Conservation (phyloP, 768 basidiomycete genomes). For the Termitomyces sp. region DNA sequence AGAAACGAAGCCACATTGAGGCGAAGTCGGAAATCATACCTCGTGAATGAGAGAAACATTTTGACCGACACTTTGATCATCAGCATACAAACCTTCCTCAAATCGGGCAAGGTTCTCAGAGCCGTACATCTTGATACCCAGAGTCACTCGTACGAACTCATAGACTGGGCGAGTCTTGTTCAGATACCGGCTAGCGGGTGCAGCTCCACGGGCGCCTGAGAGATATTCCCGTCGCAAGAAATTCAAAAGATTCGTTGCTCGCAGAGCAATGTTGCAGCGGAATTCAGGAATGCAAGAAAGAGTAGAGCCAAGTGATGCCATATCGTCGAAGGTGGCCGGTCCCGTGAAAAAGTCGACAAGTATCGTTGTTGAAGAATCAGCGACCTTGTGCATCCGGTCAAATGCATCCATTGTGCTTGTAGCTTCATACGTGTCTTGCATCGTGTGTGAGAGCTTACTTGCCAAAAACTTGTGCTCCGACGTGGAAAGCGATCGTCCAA, state of each 20-base stretch:
- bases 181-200: conserved; percentile 65
- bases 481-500: conserved; percentile 32
- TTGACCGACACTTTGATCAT: conserved; percentile 65
- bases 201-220: conserved; percentile 47
- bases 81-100: conserved; percentile 57
- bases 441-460: conserved; percentile 30
- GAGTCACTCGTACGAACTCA: conserved; percentile 62
- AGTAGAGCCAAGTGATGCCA: conserved; percentile 21
- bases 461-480: conserved; percentile 26
- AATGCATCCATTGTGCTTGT: conserved; percentile 69
- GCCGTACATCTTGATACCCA: conserved; percentile 81
- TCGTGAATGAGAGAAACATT: conserved; percentile 75
- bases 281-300: conserved; percentile 43
- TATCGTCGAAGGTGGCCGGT: conserved; percentile 25
- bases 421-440: conserved; percentile 51
- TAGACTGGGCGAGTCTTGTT: conserved; percentile 69
- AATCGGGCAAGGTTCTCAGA: conserved; percentile 61
- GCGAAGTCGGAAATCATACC: conserved; percentile 30
- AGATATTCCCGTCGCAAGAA: conserved; percentile 51
- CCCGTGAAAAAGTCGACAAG: conserved; percentile 60
- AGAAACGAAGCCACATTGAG: neutral
- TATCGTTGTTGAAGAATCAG: conserved; percentile 50
- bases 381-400: conserved; percentile 67
- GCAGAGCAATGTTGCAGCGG: conserved; percentile 46
- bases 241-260: conserved; percentile 40